Evolutionary conservation across 2,329 filamentous ascomycete genomes (phyloP).

Genomic region (Diaporthe humulicola): DNA sequence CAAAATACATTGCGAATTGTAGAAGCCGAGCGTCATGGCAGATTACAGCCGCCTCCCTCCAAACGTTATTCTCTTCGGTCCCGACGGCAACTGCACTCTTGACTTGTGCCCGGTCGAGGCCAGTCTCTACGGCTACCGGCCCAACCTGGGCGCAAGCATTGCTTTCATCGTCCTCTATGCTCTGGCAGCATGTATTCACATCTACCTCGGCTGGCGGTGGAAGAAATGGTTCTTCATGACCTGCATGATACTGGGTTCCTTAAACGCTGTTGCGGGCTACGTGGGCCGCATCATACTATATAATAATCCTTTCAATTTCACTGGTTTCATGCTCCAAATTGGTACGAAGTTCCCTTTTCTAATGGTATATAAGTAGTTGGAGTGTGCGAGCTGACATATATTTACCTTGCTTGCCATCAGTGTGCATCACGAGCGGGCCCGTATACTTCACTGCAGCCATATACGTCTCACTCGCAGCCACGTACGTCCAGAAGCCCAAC

Average conservation of each 20-base stretch:
- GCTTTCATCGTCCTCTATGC: constrained; percentile 59
- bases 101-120: constrained; percentile 60
- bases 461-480: constrained; percentile 70
- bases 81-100: constrained; percentile 63
- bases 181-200: constrained; percentile 61
- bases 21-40: background rate
- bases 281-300: constrained; percentile 69
- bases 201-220: constrained; percentile 60
- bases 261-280: constrained; percentile 73
- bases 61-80: constrained; percentile 53
- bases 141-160: constrained; percentile 57
- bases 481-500: constrained; percentile 42
- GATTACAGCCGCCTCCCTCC: background rate
- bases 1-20: background rate
- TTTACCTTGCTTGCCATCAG: constrained; percentile 47
- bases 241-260: constrained; percentile 68
- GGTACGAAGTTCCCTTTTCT: constrained; percentile 50
- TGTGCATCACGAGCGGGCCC: constrained; percentile 68
- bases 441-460: constrained; percentile 73
- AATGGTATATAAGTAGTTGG: background rate
- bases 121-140: constrained; percentile 62
- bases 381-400: background rate
- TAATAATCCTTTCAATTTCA: constrained; percentile 69
- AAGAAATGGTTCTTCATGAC: constrained; percentile 62
- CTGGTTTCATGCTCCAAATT: constrained; percentile 75